Evolutionary conservation across 352 stramenopile genomes (phyloP).

Genomic region (Pelagophyceae sp.): DNA sequence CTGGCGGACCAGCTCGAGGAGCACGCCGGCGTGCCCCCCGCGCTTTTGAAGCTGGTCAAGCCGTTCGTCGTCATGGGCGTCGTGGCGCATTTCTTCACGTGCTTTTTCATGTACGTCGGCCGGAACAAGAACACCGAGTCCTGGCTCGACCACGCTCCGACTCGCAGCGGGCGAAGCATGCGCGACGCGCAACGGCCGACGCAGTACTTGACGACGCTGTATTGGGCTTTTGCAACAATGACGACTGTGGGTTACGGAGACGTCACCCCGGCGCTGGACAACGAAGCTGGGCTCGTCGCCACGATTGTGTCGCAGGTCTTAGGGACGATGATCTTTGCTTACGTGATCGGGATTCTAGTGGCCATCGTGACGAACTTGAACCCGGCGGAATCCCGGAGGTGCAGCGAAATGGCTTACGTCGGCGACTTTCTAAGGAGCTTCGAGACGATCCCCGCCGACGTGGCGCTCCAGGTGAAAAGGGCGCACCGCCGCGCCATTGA

Average conservation of each 20-base stretch:
- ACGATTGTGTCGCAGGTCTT: constrained; percentile 10
- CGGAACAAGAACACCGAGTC: too few species aligned
- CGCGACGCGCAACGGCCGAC: constrained; percentile 28
- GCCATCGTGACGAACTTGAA: not conserved
- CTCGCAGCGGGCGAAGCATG: not conserved
- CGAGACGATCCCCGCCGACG: not conserved
- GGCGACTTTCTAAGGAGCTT: not conserved
- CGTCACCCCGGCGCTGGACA: not conserved
- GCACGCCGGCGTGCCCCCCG: not conserved
- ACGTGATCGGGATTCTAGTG: constrained; percentile 13
- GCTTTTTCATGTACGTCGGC: constrained; percentile 6
- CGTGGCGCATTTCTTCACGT: constrained; percentile 24
- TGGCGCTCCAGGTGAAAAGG: not conserved
- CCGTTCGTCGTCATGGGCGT: constrained; percentile 19
- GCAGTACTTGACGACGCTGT: constrained; percentile 64
- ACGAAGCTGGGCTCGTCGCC: not conserved
- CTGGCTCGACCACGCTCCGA: not conserved
- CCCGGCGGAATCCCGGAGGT: not conserved
- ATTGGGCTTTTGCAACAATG: constrained; percentile 78
- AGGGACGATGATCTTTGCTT: constrained; percentile 15
- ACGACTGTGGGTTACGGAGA: constrained; percentile 64
- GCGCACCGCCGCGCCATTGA: not conserved
- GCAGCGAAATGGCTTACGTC: not conserved
- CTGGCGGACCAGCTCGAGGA: not conserved
- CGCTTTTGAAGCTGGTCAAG: constrained; percentile 29